These are phyloP conservation scores for Vararia minispora DNA, from an alignment of 768 basidiomycete species.

Conservation along the genomic window DNA sequence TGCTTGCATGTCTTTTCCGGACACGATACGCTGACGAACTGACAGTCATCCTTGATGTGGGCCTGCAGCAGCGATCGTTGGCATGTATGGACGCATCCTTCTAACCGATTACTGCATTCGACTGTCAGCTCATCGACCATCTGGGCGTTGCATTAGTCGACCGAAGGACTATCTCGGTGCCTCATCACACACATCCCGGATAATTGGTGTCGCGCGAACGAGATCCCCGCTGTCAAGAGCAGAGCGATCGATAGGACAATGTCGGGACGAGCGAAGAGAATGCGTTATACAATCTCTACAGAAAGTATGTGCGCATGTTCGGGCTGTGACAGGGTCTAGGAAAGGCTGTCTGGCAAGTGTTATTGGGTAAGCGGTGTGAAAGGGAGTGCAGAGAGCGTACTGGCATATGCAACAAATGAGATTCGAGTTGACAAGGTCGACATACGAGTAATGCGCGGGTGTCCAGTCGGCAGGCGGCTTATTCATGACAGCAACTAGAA, in stretches of 20 bases:
- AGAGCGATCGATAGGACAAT: constrained; percentile 81
- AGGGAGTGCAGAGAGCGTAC: background rate
- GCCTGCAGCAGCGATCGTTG: constrained; percentile 55
- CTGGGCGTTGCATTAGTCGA: constrained; percentile 23
- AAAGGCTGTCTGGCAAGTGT: constrained; percentile 46
- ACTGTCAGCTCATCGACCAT: constrained; percentile 77
- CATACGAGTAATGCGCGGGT: constrained; percentile 10
- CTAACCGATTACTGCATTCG: constrained; percentile 48
- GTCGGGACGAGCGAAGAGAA: constrained; percentile 53
- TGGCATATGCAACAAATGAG: constrained; percentile 14
- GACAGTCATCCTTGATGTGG: constrained; percentile 55
- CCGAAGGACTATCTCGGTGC: background rate
- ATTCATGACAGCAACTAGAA: no score
- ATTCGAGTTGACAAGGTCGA: constrained; percentile 10
- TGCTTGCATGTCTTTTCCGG: constrained; percentile 34
- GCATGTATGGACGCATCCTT: constrained; percentile 52
- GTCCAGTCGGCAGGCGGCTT: no score
- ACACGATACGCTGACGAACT: constrained; percentile 43
- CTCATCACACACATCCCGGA: constrained; percentile 50
- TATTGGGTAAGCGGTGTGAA: background rate
- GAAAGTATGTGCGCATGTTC: constrained; percentile 76
- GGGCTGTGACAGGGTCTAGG: constrained; percentile 61
- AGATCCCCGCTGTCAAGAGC: constrained; percentile 50
- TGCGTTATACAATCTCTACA: constrained; percentile 71
- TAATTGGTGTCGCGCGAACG: constrained; percentile 56